Evolutionary conservation across 164 flowering plant species (phyloP).

Genomic region (Umbilicus rupestris): DNA sequence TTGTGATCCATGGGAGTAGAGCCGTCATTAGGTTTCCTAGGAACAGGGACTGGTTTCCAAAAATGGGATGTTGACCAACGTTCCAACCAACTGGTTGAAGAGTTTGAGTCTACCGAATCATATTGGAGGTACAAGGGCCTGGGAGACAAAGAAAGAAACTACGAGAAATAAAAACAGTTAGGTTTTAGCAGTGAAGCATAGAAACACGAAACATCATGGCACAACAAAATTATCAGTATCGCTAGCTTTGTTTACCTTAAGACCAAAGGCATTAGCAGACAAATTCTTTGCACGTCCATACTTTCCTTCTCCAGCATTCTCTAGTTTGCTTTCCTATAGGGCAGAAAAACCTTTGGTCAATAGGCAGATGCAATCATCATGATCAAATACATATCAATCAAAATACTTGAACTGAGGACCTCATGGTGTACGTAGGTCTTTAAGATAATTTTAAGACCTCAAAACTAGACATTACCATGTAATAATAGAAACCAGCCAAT

Average conservation of each 20-base stretch:
- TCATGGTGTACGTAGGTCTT: too few relatives aligned
- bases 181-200: neutral
- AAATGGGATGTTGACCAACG: constrained; percentile 64
- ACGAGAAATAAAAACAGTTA: constrained; percentile 9
- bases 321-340: constrained; percentile 24
- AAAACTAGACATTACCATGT: too few relatives aligned
- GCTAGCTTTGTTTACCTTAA: constrained; percentile 37
- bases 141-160: constrained; percentile 67
- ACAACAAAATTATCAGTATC: neutral
- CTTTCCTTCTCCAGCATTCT: constrained; percentile 15
- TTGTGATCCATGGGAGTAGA: constrained; percentile 41
- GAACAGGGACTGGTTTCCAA: constrained; percentile 50
- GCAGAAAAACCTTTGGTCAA: neutral
- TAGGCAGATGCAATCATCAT: neutral
- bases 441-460: too few relatives aligned
- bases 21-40: constrained; percentile 28
- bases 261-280: constrained; percentile 38
- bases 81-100: constrained; percentile 68
- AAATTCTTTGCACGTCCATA: constrained; percentile 18
- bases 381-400: neutral
- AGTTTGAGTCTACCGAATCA: constrained; percentile 52
- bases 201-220: neutral
- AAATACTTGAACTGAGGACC: too few relatives aligned
- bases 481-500: too few relatives aligned
- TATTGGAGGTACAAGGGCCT: constrained; percentile 51